Evolutionary conservation across 2,329 filamentous ascomycete species (phyloP), one percentile per base, ranked within the genome.

Genomic region (Cordyceps cateniannulata): DNA sequence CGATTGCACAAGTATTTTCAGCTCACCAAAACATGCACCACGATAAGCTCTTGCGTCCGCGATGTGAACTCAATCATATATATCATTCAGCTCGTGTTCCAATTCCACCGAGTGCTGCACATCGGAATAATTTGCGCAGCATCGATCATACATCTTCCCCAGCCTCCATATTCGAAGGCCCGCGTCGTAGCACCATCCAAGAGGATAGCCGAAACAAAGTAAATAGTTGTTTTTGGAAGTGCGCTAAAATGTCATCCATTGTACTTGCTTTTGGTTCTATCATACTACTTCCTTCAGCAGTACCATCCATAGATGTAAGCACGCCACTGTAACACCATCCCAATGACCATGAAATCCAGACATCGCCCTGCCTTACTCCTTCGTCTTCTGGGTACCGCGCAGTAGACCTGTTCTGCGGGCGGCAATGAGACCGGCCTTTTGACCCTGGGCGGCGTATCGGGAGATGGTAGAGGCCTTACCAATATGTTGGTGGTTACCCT

Each of bases 391-490:
- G 78, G 95, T 98, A 96, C 95, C 95, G 84, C 95, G 93, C 78
- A 99, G 87, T 82, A 99, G 88, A 97, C 95, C 95, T 80, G 95
- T 99, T 87, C 96, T 91, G 82, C 95, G 87, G 81, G 95, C 95
- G 81, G 95, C 95, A 84, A 99, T 99, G 78, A 99, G 93, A 97
- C 95, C 95, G 75, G 95, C 95, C 88, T 99, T 99, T 85, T 99
- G 95, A 90, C 95, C 95, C 82, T 92, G 89, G 79, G 88, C 89
- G 75, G 95, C 95, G 84, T 96, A 96, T 80, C 95, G 89, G 73
- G 91, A 96, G 83, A 99, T 99, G 79, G 95, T 99, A 70, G 95
- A 99, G 74, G 95, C 95, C 85, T 99, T 98, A 90, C 95, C 93
- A 77, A 97, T 97, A 83, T 99, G 95, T 86, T 99, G 95, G 82